These are phyloP conservation scores for Fusarium xylarioides DNA, from an alignment of 2,329 filamentous ascomycete species.

Conservation along the genomic window DNA sequence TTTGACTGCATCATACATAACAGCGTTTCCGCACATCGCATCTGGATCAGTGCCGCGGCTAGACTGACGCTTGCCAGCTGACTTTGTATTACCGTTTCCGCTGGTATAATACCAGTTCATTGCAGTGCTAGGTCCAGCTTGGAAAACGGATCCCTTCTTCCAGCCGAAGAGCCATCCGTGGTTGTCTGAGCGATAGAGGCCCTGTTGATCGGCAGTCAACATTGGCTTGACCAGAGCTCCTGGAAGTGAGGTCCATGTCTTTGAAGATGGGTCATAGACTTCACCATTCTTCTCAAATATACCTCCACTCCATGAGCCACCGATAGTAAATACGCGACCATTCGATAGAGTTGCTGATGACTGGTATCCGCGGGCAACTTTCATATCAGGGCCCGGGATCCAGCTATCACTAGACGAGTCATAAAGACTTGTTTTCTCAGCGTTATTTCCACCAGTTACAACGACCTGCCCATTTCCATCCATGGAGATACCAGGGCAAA, in stretches of 20 bases:
- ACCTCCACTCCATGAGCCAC: slow-evolving; percentile 27
- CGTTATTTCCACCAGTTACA: slow-evolving; percentile 63
- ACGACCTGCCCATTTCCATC: slow-evolving; percentile 59
- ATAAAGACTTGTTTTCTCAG: slow-evolving; percentile 59
- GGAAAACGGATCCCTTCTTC: slow-evolving; percentile 60
- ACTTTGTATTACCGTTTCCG: slow-evolving; percentile 28
- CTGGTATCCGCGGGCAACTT: slow-evolving; percentile 16
- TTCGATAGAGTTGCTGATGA: slow-evolving; percentile 13
- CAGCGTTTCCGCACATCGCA: slow-evolving; percentile 64
- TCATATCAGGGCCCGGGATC: slow-evolving; percentile 21
- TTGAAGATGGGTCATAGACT: slow-evolving; percentile 4
- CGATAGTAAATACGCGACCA: slow-evolving; percentile 21
- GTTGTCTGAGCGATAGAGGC: slow-evolving; percentile 53
- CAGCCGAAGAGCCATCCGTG: slow-evolving; percentile 44
- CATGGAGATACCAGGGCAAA: slow-evolving; percentile 63
- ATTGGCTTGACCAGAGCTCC: slow-evolving; percentile 56
- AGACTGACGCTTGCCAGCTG: slow-evolving; percentile 37
- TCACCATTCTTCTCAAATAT: slow-evolving; percentile 18
- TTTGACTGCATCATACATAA: slow-evolving; percentile 67
- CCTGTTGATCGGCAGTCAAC: slow-evolving; percentile 51
- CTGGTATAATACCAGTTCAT: slow-evolving; percentile 65
- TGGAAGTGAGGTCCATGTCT: slow-evolving; percentile 16
- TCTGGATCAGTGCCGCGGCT: slow-evolving; percentile 51
- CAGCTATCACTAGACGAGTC: slow-evolving; percentile 34
- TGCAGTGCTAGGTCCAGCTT: slow-evolving; percentile 60